Conservation (phyloP, 2,329 filamentous ascomycete species). For the Fusarium verrucosum region DNA sequence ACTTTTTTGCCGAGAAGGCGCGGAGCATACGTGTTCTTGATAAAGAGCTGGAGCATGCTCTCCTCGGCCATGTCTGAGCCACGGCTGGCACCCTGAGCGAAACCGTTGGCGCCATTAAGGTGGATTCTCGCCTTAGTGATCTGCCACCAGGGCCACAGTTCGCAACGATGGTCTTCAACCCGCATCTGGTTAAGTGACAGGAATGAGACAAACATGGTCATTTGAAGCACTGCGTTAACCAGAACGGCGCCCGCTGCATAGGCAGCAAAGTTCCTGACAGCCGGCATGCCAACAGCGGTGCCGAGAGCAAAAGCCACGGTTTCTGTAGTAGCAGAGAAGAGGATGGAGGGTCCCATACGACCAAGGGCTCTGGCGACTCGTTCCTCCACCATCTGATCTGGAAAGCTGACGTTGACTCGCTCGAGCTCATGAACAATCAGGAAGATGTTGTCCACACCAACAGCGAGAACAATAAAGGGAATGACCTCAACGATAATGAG, state of each 20-base stretch:
- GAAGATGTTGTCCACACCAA: conserved; percentile 99
- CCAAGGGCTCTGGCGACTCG: conserved; percentile 89
- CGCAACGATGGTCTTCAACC: conserved; percentile 86
- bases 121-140: conserved; percentile 78
- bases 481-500: conserved; percentile 99
- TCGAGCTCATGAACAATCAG: conserved; percentile 98
- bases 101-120: conserved; percentile 66
- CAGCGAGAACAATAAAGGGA: conserved; percentile 93
- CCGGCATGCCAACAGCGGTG: conserved; percentile 95
- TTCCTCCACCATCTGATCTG: conserved; percentile 86
- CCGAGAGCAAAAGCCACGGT: conserved; percentile 93
- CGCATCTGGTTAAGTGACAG: conserved; percentile 90
- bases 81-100: conserved; percentile 62
- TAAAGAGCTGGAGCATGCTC: conserved; percentile 83
- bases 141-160: conserved; percentile 90
- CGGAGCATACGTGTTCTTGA: conserved; percentile 89
- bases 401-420: conserved; percentile 89
- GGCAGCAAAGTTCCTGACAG: conserved; percentile 94
- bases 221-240: conserved; percentile 95
- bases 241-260: conserved; percentile 97
- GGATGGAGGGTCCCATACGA: conserved; percentile 94
- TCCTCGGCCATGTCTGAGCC: conserved; percentile 84
- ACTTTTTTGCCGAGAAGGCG: conserved; percentile 80
- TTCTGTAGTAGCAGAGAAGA: conserved; percentile 94
- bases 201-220: conserved; percentile 96